These are phyloP conservation scores for Fusarium liriodendri DNA, from an alignment of 2,329 filamentous ascomycete species.

Conservation along the genomic window DNA sequence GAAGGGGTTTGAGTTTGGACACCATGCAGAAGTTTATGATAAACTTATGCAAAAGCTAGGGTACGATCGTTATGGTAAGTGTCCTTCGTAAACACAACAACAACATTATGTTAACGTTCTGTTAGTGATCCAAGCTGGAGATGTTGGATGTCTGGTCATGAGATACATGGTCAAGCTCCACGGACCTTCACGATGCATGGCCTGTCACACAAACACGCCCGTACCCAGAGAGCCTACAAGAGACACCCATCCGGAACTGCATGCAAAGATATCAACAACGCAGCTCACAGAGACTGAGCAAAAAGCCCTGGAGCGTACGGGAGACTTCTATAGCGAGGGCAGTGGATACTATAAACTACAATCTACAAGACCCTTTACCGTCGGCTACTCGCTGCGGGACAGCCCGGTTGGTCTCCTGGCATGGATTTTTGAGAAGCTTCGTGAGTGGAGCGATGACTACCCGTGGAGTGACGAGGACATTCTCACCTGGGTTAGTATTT, in stretches of 20 bases:
- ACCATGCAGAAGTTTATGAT: constrained; percentile 12
- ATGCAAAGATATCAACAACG: background rate
- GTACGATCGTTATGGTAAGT: constrained; percentile 9
- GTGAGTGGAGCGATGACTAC: constrained; percentile 79
- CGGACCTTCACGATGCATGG: constrained; percentile 5
- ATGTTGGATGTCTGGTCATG: constrained; percentile 10
- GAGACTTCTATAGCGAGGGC: constrained; percentile 27
- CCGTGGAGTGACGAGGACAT: constrained; percentile 81
- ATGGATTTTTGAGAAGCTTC: constrained; percentile 85
- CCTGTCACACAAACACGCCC: constrained; percentile 10
- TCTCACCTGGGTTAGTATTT: constrained; percentile 78
- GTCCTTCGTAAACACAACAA: background rate
- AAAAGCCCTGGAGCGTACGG: background rate
- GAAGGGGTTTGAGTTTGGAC: background rate
- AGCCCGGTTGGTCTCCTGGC: constrained; percentile 76
- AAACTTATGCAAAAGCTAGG: constrained; percentile 23
- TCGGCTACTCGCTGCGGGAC: constrained; percentile 57
- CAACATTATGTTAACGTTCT: background rate
- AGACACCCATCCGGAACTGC: background rate
- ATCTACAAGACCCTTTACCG: constrained; percentile 6
- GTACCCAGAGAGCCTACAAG: background rate
- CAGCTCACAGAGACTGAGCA: background rate
- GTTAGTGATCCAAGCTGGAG: constrained; percentile 15
- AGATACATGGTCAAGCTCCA: constrained; percentile 9
- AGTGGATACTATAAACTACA: constrained; percentile 1